phyloP scores from a whole-genome alignment of 1,284 basidiomycete species.

The Meira nashicola region DNA sequence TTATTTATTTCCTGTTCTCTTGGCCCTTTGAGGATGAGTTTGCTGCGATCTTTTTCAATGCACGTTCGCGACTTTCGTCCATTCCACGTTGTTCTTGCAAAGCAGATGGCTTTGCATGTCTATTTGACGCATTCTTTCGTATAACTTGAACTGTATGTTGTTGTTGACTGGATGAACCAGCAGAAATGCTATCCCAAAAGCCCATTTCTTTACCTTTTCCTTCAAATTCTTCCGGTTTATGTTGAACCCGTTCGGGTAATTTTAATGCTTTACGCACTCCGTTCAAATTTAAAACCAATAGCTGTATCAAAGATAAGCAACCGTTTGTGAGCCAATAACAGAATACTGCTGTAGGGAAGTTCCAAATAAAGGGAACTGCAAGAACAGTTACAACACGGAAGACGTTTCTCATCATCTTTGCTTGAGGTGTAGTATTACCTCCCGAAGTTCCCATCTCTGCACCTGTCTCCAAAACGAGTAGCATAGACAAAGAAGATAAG shows the following conservation, averaged over 20 bases:
- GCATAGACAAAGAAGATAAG: conserved; percentile 63
- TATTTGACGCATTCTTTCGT: not conserved
- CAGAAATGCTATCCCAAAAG: conserved; percentile 1
- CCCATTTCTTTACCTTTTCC: not conserved
- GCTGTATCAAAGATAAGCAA: conserved; percentile 58
- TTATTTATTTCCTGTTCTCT: too few relatives aligned
- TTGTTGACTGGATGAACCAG: conserved; percentile 1
- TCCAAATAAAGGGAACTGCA: conserved; percentile 62
- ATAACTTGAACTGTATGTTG: not conserved
- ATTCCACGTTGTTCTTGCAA: not conserved
- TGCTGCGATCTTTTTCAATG: not conserved
- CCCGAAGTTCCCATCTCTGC: conserved; percentile 60
- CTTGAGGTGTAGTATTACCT: conserved; percentile 56
- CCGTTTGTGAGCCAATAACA: conserved; percentile 62
- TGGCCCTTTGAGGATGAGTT: too few relatives aligned
- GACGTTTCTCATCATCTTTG: conserved; percentile 67
- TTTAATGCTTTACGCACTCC: conserved; percentile 22
- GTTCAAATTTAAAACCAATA: conserved; percentile 39
- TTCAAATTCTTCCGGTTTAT: conserved; percentile 12
- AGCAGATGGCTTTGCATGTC: not conserved
- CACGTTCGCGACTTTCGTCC: not conserved
- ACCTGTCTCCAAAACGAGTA: conserved; percentile 64
- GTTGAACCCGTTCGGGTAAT: conserved; percentile 31
- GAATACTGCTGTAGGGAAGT: conserved; percentile 59
- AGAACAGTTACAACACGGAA: conserved; percentile 64